Evolutionary conservation across 2,329 filamentous ascomycete genomes (phyloP).

Genomic region (Neoascochyta sp.): DNA sequence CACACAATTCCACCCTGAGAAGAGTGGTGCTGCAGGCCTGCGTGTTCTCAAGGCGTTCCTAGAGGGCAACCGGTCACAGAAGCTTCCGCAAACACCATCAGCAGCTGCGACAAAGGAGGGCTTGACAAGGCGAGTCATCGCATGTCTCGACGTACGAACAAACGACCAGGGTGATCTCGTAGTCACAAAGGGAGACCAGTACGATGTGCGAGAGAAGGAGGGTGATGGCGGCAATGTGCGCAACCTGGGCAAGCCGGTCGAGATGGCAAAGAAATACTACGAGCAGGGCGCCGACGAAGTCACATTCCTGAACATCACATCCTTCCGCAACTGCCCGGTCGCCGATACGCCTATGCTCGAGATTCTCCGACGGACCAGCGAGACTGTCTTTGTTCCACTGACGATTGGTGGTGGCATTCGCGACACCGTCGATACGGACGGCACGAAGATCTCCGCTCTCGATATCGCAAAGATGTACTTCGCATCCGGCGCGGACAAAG

Average conservation of each 20-base stretch:
- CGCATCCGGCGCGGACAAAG: constrained; percentile 93
- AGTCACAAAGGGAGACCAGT: constrained; percentile 97
- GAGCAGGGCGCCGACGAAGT: constrained; percentile 95
- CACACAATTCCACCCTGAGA: constrained; percentile 97
- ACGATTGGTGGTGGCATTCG: constrained; percentile 95
- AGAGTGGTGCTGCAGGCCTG: constrained; percentile 86
- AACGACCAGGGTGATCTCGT: constrained; percentile 95
- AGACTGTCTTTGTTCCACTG: constrained; percentile 91
- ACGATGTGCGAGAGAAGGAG: constrained; percentile 91
- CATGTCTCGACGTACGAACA: constrained; percentile 89
- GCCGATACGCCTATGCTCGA: constrained; percentile 95
- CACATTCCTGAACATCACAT: constrained; percentile 97
- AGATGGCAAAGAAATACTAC: constrained; percentile 91
- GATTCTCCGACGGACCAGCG: constrained; percentile 77
- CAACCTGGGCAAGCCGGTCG: constrained; percentile 94
- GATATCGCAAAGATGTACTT: constrained; percentile 97
- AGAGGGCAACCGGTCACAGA: constrained; percentile 60
- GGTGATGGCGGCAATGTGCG: constrained; percentile 64
- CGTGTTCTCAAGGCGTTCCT: constrained; percentile 82
- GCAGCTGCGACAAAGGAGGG: constrained; percentile 53
- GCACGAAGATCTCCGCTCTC: constrained; percentile 79
- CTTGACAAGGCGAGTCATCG: constrained; percentile 88
- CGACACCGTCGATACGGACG: constrained; percentile 86
- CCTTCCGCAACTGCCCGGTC: constrained; percentile 90
- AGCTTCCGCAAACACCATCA: constrained; percentile 45